These are phyloP conservation scores for Heterobasidion parviporum DNA, from an alignment of 1,284 basidiomycete genomes.

Conservation along the genomic window DNA sequence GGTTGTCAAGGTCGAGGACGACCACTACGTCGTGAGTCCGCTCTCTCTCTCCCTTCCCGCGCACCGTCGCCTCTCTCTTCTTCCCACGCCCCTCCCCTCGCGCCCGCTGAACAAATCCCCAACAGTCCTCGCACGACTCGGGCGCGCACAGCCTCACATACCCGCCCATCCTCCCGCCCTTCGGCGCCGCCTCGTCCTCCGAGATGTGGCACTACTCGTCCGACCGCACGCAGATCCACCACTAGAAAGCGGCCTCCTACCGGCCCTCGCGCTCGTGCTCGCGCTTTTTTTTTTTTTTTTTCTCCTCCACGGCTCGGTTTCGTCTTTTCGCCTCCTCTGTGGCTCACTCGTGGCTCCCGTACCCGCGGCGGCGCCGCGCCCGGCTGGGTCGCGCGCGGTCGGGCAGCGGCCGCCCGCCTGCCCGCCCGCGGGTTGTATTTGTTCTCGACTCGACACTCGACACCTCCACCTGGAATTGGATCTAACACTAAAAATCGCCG, in stretches of 20 bases:
- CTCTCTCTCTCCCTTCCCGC: not conserved
- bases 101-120: not conserved
- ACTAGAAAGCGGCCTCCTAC: constrained; percentile 20
- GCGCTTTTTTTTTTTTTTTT: no score
- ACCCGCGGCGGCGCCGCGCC: no score
- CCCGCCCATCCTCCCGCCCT: constrained; percentile 16
- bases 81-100: not conserved
- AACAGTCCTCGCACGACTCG: constrained; percentile 16
- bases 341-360: no score
- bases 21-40: constrained; percentile 46
- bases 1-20: constrained; percentile 50
- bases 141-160: constrained; percentile 18
- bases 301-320: not conserved
- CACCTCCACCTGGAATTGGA: no score
- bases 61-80: not conserved
- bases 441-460: no score
- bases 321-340: constrained; percentile 4
- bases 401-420: no score
- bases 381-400: no score
- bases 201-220: constrained; percentile 58
- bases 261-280: not conserved
- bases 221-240: constrained; percentile 50
- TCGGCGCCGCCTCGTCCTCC: constrained; percentile 11
- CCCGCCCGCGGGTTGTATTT: no score
- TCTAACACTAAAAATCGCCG: no score